Evolutionary conservation across 1,284 basidiomycete genomes (phyloP), one percentile per base, ranked within the genome.

Genomic region (Pseudozyma pruni): DNA sequence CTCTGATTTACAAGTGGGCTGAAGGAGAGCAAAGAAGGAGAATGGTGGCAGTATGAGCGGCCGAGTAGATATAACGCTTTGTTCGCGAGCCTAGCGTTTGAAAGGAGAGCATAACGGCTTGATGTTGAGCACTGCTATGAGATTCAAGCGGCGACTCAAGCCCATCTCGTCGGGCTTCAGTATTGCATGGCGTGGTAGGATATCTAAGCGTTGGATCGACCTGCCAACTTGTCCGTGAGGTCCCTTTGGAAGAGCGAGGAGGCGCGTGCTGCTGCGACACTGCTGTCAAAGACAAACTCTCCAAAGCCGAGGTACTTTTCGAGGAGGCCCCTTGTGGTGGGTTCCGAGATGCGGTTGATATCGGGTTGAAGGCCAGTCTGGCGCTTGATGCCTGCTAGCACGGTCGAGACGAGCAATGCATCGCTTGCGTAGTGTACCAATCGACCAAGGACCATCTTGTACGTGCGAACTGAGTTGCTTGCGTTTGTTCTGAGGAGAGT

Each of bases 351-450:
- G 35, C 74, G 74, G 25, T 70, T 57, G 20, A 72, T 55, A 38
- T 80, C 71, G 8, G 64, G 72, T 14, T 67, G 51, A 13, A 73
- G 58, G 23, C 80, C 80, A 8, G 78, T 68, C 27, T 93, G 90
- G 70, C 92, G 89, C 84, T 90, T 91, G 73, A 98, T 89, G 32
- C 95, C 95, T 32, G 94, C 94, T 20, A 95, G 84, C 10, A 98
- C 87, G 10, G 94, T 92, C 16, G 93, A 94, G 50, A 98, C 72
- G 40, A 97, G 86, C 52, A 93, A 87, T 22, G 90, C 91, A 81
- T 98, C 95, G 51, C 91, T 84, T 38, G 90, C 87, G 79, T 91
- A 93, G 84, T 97, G 94, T 37, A 90, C 83, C 22, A 97, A 84
- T 83, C 89, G 88, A 75, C 93, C 94, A 8, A 81, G 52, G 56